These are phyloP conservation scores for Phytophthora boehmeriae DNA, from an alignment of 352 stramenopile species.

Conservation along the genomic window DNA sequence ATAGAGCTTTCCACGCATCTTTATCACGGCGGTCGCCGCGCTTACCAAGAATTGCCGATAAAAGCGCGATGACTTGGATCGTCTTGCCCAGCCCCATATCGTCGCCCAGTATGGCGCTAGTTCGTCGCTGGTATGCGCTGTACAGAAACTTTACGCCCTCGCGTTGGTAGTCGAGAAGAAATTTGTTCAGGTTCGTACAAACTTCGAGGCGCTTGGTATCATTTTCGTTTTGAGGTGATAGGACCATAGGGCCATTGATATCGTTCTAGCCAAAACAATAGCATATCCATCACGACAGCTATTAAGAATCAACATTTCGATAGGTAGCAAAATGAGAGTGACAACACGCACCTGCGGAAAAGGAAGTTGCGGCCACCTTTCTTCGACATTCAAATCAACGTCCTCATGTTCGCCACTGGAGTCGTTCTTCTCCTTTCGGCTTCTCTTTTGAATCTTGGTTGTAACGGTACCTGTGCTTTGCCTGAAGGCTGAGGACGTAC, in stretches of 20 bases:
- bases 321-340: neutral
- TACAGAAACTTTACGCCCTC: conserved; percentile 74
- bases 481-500: neutral
- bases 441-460: conserved; percentile 12
- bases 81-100: conserved; percentile 98
- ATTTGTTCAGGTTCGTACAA: conserved; percentile 75
- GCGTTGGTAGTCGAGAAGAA: conserved; percentile 78
- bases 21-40: conserved; percentile 94
- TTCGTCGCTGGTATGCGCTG: conserved; percentile 50
- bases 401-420: conserved; percentile 36
- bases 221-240: conserved; percentile 25
- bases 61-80: conserved; percentile 92
- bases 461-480: conserved; percentile 3
- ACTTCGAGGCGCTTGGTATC: conserved; percentile 41
- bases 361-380: conserved; percentile 63
- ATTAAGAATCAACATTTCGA: neutral
- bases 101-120: conserved; percentile 95
- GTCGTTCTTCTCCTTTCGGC: conserved; percentile 9
- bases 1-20: conserved; percentile 93
- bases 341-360: conserved; percentile 37
- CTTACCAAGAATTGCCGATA: conserved; percentile 93
- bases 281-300: neutral
- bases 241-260: conserved; percentile 46
- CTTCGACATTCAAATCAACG: conserved; percentile 20
- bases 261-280: conserved; percentile 23